Base-by-base conservation (phyloP, 768 basidiomycete genomes). In the Mycena galopus region DNA sequence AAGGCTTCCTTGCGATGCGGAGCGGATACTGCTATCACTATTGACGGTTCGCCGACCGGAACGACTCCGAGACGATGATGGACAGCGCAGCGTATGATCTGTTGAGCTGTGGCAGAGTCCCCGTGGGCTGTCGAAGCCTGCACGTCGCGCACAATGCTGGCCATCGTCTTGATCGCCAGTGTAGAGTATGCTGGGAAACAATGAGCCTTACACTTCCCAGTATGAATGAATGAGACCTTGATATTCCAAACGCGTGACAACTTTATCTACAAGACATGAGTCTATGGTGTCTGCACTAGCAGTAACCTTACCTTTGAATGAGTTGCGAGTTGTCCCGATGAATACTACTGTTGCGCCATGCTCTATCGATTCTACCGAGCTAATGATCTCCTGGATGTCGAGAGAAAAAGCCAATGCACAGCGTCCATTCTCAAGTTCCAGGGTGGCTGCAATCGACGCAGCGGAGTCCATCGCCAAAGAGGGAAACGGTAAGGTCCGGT, bases 1-100 rank as follows among this genome's bases (percentile, higher is more conserved):
- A 96, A 96, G 9, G 94, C 92, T 78, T 94, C 94, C 75, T 90
- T 91, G 35, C 96, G 88, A 81, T 96, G 95, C 9, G 95, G 93
- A 14, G 93, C 92, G 3, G 94, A 92, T 5, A 96, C 94, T 1
- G 93, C 92, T 70, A 97, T 91, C 59, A 96, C 93, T 71, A 96
- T 94, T 14, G 94, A 95, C 2, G 93, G 88, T 74, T 94, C 89
- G 9, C 94, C 93, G 3, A 95, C 92, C 9, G 92, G 91, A 19
- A 95, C 93, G 5, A 83, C 82, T 10, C 96, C 95, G 35, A 96
- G 84, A 33, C 95, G 89, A 80, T 97, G 96, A 74, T 94, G 86
- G 35, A 96, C 83, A 16, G 88, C 86, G 78, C 90, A 91, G 39
- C 85, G 88, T 73, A 92, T 86, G 58, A 91, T 80, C n/a, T 85